Conservation (phyloP, 331 rosid genomes). For the Spiraea crenata region DNA sequence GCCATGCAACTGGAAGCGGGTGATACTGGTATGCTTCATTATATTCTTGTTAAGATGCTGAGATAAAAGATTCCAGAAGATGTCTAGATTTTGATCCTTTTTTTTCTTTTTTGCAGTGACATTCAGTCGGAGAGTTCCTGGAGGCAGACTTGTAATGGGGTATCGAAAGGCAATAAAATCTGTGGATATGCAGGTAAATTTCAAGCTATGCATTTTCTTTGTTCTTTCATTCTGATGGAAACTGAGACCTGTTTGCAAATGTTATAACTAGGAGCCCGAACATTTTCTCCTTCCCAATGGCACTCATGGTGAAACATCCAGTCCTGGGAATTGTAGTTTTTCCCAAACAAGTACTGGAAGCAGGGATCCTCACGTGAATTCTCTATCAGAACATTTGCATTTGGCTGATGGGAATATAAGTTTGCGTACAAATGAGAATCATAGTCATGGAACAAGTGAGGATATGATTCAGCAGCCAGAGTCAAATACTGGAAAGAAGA, state of each 20-base stretch:
- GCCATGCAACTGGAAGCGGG: slow-evolving; percentile 89
- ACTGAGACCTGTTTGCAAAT: slow-evolving; percentile 16
- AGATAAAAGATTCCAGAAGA: neutral
- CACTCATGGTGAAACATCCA: slow-evolving; percentile 48
- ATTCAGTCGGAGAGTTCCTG: slow-evolving; percentile 96
- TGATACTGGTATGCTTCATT: slow-evolving; percentile 79
- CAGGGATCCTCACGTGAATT: slow-evolving; percentile 38
- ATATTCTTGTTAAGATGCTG: slow-evolving; percentile 8
- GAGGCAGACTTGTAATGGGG: slow-evolving; percentile 88
- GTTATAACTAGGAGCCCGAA: slow-evolving; percentile 60
- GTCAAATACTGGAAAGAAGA: slow-evolving; percentile 64
- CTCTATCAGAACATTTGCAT: slow-evolving; percentile 38
- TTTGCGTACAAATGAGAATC: slow-evolving; percentile 50
- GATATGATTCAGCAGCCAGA: slow-evolving; percentile 42
- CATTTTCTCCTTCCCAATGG: slow-evolving; percentile 56
- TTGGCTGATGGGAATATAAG: slow-evolving; percentile 43
- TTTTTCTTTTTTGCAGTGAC: slow-evolving; percentile 59
- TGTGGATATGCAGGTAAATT: slow-evolving; percentile 57
- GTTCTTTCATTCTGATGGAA: slow-evolving; percentile 14
- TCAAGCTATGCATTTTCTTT: slow-evolving; percentile 15
- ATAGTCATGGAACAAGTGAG: slow-evolving; percentile 42
- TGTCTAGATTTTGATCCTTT: slow-evolving; percentile 14
- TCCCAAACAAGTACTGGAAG: slow-evolving; percentile 41
- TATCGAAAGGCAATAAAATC: slow-evolving; percentile 76
- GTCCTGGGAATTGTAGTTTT: slow-evolving; percentile 44